Base-by-base conservation (phyloP, 768 basidiomycete species). In the Rhodotorula diobovata region DNA sequence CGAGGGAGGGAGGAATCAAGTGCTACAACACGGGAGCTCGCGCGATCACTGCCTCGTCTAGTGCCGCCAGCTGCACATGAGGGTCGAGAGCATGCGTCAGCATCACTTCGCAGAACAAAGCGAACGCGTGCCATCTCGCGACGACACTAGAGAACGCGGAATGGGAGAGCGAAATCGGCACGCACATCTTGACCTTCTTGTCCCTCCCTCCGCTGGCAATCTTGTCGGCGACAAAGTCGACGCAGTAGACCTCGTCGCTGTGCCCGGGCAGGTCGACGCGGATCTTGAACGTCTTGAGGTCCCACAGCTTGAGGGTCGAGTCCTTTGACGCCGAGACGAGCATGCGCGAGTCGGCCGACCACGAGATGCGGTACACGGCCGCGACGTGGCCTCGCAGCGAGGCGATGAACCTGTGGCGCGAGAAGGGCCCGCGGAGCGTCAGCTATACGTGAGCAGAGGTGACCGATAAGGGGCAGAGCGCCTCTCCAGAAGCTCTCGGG, bases 211-310 rank as follows among this genome's bases (percentile, higher is more conserved):
- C 95, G 78, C 92, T 95, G 74, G 96, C 93, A n/a, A 97, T 86
- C 80, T 99, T 99, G 82, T 99, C 95, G 1, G 93, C 94, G 3
- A 99, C 94, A 79, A 96, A 99, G 81, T 98, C 95, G 25, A 99
- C 95, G 78, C 95, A 97, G 81, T 97, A 98, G 46, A 99, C 94
- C 80, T 99, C 95, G 76, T 99, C 95, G 2, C 90, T 90, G 79
- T 99, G 95, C 30, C 95, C 95, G 0, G 93, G 92, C 28, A 99
- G 86, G 80, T 99, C 95, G 14, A 86, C 87, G 78, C 91, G 90
- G 72, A 99, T 87, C 81, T 99, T 98, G 81, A 91, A 92, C 12
- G 93, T 97, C 80, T 91, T 93, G 66, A 98, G 83, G 80, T 96
- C 91, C 95, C 95, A 98, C 34, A 97, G 88, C 93, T 99, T 98